Evolutionary conservation across 805 yeast species (phyloP), one percentile per base, ranked within the genome.

Genomic region (Dipodascopsis tothii): DNA sequence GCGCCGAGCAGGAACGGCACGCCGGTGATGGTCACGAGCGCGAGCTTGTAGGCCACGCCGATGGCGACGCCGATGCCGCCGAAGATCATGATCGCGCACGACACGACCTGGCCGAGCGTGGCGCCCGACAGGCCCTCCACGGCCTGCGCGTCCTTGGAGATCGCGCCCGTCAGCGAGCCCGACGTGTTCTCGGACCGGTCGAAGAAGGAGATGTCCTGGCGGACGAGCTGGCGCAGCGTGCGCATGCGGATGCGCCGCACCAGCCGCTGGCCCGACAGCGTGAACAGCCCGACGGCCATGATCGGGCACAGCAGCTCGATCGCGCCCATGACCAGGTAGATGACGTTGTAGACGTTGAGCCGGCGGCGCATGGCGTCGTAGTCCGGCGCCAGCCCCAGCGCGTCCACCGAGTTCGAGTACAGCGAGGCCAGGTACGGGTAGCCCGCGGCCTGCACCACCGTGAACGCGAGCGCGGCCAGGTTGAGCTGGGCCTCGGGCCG

Each of bases 41-140:
- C 72, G 7, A 69, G 57, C 33, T 67, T 55, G 68, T 70, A 63
- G 38, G 60, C 59, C 45, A 64, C 58, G 2, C 62, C 64, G 42
- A 68, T 56, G 16, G 68, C 69, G 17, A 69, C 58, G 33, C 63
- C 62, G 19, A 65, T 54, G 39, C 72, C 71, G 23, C 63, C 70
- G 41, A 68, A 50, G 4, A 67, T 44, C 18, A 67, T 63, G 9
- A 66, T 62, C 22, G 62, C 11, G 0, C 66, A 63, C 35, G 44
- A 44, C 11, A 57, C 36, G 21, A 59, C 39, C 39, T 59, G 61
- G 7, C 60, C 63, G 3, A 59, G 43, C 3, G 59, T 58, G 9
- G 58, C 53, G 4, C 63, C 62, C 18, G 58, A 48, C 14, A 59
- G 41, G 2, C 62, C 63, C 28, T 56, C 57, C 19, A 59, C 48